phyloP scores from a whole-genome alignment of 805 yeast genomes.

The Candida dendrica region DNA sequence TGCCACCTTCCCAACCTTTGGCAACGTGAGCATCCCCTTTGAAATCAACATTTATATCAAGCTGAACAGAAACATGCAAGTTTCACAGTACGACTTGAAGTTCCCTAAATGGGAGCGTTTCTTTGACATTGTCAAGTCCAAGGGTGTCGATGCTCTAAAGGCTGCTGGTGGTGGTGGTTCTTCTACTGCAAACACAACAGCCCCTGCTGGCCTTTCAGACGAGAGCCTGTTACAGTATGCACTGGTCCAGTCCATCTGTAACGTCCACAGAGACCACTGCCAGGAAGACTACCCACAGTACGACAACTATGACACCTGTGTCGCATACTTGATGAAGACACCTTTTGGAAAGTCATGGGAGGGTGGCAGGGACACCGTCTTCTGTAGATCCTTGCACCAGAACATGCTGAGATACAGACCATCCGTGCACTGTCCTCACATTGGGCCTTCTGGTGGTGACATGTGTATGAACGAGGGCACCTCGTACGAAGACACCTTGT shows the following conservation, averaged over 20 bases:
- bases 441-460: conserved; percentile 20
- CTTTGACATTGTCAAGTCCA: conserved; percentile 5
- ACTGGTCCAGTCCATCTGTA: conserved; percentile 14
- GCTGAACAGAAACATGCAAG: conserved; percentile 5
- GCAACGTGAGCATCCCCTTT: conserved; percentile 9
- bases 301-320: conserved; percentile 8
- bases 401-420: conserved; percentile 18
- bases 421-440: conserved; percentile 18
- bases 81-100: conserved; percentile 14
- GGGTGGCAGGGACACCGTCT: conserved; percentile 20
- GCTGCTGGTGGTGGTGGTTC: too few relatives aligned
- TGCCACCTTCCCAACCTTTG: conserved; percentile 9
- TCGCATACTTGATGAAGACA: conserved; percentile 4
- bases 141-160: conserved; percentile 3
- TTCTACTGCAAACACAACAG: background rate
- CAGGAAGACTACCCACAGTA: conserved; percentile 13
- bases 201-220: conserved; percentile 1
- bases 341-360: conserved; percentile 15
- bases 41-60: conserved; percentile 11
- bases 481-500: conserved; percentile 4
- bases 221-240: conserved; percentile 3
- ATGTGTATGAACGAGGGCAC: conserved; percentile 18
- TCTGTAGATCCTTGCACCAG: conserved; percentile 20
- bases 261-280: conserved; percentile 13
- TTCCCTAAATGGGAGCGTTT: conserved; percentile 14